These are phyloP conservation scores for Cicer cuneatum DNA, from an alignment of 306 rosid genomes.

Conservation along the genomic window DNA sequence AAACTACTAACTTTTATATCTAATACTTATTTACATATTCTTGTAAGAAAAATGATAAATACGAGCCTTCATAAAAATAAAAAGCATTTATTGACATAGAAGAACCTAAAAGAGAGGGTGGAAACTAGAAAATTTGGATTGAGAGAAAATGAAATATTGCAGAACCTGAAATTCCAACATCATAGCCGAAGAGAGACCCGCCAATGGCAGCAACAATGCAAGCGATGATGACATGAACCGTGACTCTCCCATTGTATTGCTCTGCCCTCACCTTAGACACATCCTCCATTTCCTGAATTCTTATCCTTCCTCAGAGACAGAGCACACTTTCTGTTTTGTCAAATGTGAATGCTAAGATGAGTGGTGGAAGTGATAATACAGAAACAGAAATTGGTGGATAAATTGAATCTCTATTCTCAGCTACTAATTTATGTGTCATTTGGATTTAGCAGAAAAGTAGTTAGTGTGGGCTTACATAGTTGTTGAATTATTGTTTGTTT, in stretches of 20 bases:
- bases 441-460: not conserved
- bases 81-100: too few species aligned
- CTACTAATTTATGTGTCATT: not conserved
- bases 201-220: conserved; percentile 84
- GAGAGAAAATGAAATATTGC: not conserved
- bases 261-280: conserved; percentile 49
- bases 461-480: not conserved
- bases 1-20: too few species aligned
- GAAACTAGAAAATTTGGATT: too few species aligned
- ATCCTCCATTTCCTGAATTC: conserved; percentile 63
- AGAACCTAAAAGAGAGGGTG: too few species aligned
- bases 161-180: conserved; percentile 83
- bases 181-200: conserved; percentile 84
- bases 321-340: not conserved
- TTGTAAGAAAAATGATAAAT: too few species aligned
- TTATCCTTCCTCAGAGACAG: conserved; percentile 10
- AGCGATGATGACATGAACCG: conserved; percentile 67
- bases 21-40: too few species aligned
- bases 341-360: not conserved
- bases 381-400: not conserved
- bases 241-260: conserved; percentile 69
- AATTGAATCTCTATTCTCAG: not conserved
- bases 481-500: not conserved
- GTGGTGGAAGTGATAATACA: not conserved
- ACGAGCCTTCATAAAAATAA: too few species aligned